A percentile compares a stretch with the other conserved stretches of the same genome.
phyloP scores from a whole-genome alignment of 2,329 filamentous ascomycete species.

The Aureobasidium zeae region DNA sequence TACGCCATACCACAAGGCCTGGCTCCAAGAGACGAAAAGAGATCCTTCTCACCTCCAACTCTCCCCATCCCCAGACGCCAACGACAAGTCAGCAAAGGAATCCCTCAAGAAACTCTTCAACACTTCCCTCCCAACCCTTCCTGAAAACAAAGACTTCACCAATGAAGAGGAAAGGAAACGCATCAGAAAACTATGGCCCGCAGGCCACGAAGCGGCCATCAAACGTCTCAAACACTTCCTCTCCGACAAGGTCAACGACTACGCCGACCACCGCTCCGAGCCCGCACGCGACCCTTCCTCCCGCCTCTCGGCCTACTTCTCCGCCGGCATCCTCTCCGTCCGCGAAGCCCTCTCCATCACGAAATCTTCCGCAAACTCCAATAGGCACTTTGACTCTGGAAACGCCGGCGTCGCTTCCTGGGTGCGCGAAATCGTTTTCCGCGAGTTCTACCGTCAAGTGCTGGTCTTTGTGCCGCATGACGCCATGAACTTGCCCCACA shows the following conservation, averaged over 20 bases:
- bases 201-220: constrained; percentile 35
- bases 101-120: constrained; percentile 51
- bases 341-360: constrained; percentile 38
- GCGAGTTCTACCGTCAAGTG: constrained; percentile 43
- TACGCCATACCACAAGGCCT: constrained; percentile 41
- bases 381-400: constrained; percentile 34
- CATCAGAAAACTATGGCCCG: constrained; percentile 38
- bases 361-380: constrained; percentile 34
- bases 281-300: constrained; percentile 35
- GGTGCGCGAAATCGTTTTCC: constrained; percentile 45
- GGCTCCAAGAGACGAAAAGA: constrained; percentile 36
- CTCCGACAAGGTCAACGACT: constrained; percentile 27
- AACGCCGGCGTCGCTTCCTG: constrained; percentile 33
- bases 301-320: constrained; percentile 38
- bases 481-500: constrained; percentile 42
- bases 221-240: constrained; percentile 35
- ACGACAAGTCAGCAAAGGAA: constrained; percentile 37
- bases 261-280: constrained; percentile 35
- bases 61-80: constrained; percentile 33
- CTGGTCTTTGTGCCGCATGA: constrained; percentile 40
- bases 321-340: constrained; percentile 37
- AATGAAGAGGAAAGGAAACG: constrained; percentile 32
- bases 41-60: constrained; percentile 37
- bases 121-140: constrained; percentile 31
- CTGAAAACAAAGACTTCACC: constrained; percentile 34